Percentiles rank a stretch among this genome's conserved stretches.
These are phyloP conservation scores for Ensete ventricosum DNA, from an alignment of 176 grass and related monocot genomes.

Conservation along the genomic window DNA sequence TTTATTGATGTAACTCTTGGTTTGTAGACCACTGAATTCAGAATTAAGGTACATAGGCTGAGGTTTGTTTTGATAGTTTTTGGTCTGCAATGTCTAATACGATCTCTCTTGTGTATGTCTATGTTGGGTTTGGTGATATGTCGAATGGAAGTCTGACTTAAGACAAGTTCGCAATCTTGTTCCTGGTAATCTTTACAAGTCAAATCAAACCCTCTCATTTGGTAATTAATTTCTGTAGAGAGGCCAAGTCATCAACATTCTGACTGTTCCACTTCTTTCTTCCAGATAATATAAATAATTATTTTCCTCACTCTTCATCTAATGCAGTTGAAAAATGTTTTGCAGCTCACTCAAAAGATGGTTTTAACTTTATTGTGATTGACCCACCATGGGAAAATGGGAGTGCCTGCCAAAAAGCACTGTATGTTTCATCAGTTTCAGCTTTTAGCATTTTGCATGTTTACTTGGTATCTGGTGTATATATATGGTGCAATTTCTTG, in stretches of 20 bases:
- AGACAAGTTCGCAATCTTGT: slow-evolving; percentile 55
- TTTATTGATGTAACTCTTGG: neutral
- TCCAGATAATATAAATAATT: neutral
- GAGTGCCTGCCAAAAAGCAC: slow-evolving; percentile 74
- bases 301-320: slow-evolving; percentile 7
- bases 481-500: neutral
- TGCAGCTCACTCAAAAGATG: slow-evolving; percentile 42
- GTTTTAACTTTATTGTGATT: slow-evolving; percentile 87
- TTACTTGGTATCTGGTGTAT: neutral
- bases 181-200: slow-evolving; percentile 39
- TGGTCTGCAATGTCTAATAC: neutral
- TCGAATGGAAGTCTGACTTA: slow-evolving; percentile 58
- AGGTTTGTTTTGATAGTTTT: neutral
- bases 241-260: neutral
- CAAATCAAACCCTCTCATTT: neutral
- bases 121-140: slow-evolving; percentile 29
- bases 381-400: slow-evolving; percentile 96
- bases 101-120: slow-evolving; percentile 2
- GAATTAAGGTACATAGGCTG: neutral
- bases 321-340: neutral
- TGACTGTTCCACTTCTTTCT: neutral
- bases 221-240: neutral
- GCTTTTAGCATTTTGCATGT: neutral
- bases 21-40: neutral
- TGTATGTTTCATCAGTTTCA: slow-evolving; percentile 32